Evolutionary conservation across 257 asterid species (phyloP), one percentile per base, ranked within the genome.

Genomic region (Rehmannia glutinosa): DNA sequence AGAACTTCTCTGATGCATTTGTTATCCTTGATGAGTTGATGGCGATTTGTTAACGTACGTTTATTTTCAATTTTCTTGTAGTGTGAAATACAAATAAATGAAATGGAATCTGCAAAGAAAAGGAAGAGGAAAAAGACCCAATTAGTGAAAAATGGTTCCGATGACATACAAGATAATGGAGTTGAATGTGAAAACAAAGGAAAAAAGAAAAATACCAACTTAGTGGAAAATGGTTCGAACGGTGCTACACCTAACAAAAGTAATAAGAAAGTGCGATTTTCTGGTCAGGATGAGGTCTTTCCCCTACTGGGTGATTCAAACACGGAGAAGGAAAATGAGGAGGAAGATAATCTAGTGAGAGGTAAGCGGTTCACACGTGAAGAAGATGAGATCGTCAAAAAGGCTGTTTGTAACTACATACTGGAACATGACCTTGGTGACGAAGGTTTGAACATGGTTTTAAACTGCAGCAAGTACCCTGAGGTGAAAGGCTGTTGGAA

Each of bases 201-300:
- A 17, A 64, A 68, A 70, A 69, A 75, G 70, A 56, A 33, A 9
- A 8, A 8, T 8, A 32, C 38, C 32, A 55, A 27, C 46, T 0
- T 11, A 15, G 30, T 1, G 38, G 61, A 55, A 54, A 47, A 25
- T 56, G 59, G 41, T 47, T 55, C 60, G 6, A 68, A 49, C 6
- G 60, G 16, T 8, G 28, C 35, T 9, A 42, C 19, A 6, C 77
- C 77, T 28, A 68, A 47, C 62, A 78, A 72, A 65, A 78, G 85
- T 33, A 77, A 64, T 47, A 82, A 79, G 71, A 82, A 71, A 68
- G 83, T 79, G n/a, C 64, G 83, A 56, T 79, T 79, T 75, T 82
- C 83, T 64, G 73, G 41, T 8, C 39, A 73, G 61, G 76, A 8
- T 73, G 82, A 78, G 74, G n/a, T 78, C 20, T 78, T 78, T 49